A percentile compares a stretch with the other conserved stretches of the same genome.
Conservation (phyloP, 495 filamentous ascomycete species). For the Penicillium cosmopolitanum region DNA sequence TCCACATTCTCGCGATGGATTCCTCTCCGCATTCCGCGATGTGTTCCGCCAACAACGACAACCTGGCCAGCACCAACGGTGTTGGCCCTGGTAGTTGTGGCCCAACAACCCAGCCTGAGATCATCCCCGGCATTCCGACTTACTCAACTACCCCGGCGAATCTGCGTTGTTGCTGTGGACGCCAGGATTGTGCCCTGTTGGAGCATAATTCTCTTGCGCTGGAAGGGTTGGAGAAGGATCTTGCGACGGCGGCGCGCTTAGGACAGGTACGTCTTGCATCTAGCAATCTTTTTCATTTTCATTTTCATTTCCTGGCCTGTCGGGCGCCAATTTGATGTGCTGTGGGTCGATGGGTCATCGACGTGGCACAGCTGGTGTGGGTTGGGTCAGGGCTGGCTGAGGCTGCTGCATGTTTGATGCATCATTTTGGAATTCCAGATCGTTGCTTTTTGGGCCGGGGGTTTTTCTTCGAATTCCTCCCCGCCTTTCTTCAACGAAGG, state of each 20-base stretch:
- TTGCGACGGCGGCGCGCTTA: slow-evolving; percentile 79
- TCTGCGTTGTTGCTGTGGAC: slow-evolving; percentile 81
- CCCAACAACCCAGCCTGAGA: too few species aligned
- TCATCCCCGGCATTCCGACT: slow-evolving; percentile 38
- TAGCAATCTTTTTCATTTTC: slow-evolving; percentile 11
- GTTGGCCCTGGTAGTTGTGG: neutral
- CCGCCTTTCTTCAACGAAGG: slow-evolving; percentile 2
- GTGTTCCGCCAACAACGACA: slow-evolving; percentile 27
- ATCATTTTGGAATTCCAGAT: slow-evolving; percentile 27
- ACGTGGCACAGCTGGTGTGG: neutral
- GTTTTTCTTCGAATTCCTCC: neutral
- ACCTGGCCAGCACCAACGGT: neutral
- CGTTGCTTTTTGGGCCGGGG: slow-evolving; percentile 3
- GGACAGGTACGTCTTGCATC: slow-evolving; percentile 72
- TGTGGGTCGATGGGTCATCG: neutral
- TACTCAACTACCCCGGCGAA: slow-evolving; percentile 35
- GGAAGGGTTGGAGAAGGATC: slow-evolving; percentile 81
- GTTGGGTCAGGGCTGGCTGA: slow-evolving; percentile 14
- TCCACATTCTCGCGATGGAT: slow-evolving; percentile 1
- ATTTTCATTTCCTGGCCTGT: neutral
- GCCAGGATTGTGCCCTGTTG: slow-evolving; percentile 75
- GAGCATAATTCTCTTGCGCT: slow-evolving; percentile 78
- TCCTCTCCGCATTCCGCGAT: slow-evolving; percentile 22
- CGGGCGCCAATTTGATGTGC: neutral
- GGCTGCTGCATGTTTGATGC: slow-evolving; percentile 30